Base-by-base conservation (phyloP, 306 rosid species). In the Quercus aquifolioides region DNA sequence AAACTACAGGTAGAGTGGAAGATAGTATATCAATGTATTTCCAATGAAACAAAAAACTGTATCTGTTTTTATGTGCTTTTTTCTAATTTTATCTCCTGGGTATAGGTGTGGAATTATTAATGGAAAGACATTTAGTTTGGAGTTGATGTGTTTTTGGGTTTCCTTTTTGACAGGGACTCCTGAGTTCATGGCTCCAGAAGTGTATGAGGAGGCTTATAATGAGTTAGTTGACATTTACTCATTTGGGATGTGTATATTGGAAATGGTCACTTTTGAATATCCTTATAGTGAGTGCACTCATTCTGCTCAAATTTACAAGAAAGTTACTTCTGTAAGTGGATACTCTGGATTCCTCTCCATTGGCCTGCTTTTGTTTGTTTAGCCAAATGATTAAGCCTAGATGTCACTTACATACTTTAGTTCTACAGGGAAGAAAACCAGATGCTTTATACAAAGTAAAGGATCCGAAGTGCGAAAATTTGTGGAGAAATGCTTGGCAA, bases 111-210 rank as follows among this genome's bases (percentile, higher is more conserved):
- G 78, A 71, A 67, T 74, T 65, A 43, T 76, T 80, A 60, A 52
- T 64, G 72, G 80, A 67, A 33, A n/a, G 74, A 55, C 76, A 74
- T 79, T 35, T 75, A 78, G 46, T 64, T 21, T 3, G 77, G 79
- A 56, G 62, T 74, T 85, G 64, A 84, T 75, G 25, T 76, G 73
- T 56, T 77, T 21, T 51, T 13, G 68, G 25, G 68, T 30, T 59
- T 43, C 31, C 59, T 49, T 15, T 77, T 79, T 74, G 3, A 59
- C 87, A 92, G 98, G 98, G 86, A 94, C 98, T 0, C 98, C 98
- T 0, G 98, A 94, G 75, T 94, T 94, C 89, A 94, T 94, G 98
- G 98, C 98, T 81, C 98, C 98, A 5, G 98, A 94, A 80, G 97
- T 94, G 15, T 94, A 94, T 76, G 89, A 91, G 85, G 98, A 92